Base-by-base conservation (phyloP, 75 land plant genomes). In the Larix kaempferi region DNA sequence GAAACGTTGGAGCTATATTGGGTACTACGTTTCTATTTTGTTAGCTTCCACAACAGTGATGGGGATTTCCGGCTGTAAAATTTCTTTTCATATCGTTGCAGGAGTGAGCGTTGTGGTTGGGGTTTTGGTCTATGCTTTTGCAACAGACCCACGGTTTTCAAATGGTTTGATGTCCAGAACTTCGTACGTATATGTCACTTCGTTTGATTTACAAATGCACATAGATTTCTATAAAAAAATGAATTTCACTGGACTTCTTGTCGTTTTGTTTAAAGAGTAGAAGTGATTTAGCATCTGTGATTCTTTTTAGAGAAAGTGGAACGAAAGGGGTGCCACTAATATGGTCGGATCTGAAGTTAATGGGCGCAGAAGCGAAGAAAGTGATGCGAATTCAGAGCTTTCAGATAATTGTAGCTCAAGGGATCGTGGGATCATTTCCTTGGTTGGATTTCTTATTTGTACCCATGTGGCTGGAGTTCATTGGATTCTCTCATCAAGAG, bases 371-470 rank as follows among this genome's bases (percentile, higher is more conserved):
- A 81, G 91, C 90, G 4, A 88, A 88, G 75, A 78, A 74, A 56
- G 97, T 94, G 22, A 80, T 92, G 23, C 80, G 81, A 35, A 85
- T 92, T 35, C 86, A 62, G 29, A 86, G 92, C 6, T 92, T 94
- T 78, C 94, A 90, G 79, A 84, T 92, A 35, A 82, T 94, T 57
- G 95, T 92, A 21, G 94, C 92, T 21, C 97, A 94, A 76, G 94
- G 97, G 15, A 88, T 90, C 6, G 82, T 91, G 5, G 97, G 97
- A 29, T 85, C 88, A 12, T 92, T 94, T 56, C 92, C 97, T 19
- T 89, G 97, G 97, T 94, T 92, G n/a, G 94, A 91, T 4, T 79
- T 94, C 37, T 81, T 94, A 52, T 94, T 94, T 82, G 86, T 88
- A 25, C 85, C 97, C 21, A 88, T 94, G 92, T 94, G 95, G 94